Base-by-base conservation (phyloP, 2,329 filamentous ascomycete genomes). In the Grosmannia huntii region DNA sequence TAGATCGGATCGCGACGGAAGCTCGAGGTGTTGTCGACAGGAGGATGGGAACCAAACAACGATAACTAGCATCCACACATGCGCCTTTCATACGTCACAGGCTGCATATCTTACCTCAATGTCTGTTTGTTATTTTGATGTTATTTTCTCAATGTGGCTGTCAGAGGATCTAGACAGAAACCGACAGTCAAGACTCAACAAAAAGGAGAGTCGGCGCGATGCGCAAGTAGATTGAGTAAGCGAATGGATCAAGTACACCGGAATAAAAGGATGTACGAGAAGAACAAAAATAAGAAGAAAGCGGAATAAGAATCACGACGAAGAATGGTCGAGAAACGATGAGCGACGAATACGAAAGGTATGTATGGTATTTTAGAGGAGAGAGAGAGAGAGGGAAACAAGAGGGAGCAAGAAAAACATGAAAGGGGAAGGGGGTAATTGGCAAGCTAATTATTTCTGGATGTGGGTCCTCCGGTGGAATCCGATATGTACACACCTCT, bases 331-430 rank as follows among this genome's bases (percentile, higher is more conserved):
- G 61, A 57, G 50, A 58, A 62, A 56, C 53, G 60, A 63, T 63
- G 61, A 60, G 61, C 61, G 52, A 63, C 57, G 57, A 61, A 61
- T 49, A 59, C 58, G 36, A 23, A 52, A 57, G 53, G n/a, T 41
- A 46, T 16, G 53, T 50, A 28, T 48, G 55, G 49, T 51, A 55
- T 53, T 10, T 16, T 31, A 57, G 36, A 56, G 44, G 23, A 46
- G 28, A 50, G 44, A 49, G 44, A 49, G 25, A 56, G 55, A 57
- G 38, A 25, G 46, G 48, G 50, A 33, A 46, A 51, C 56, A 54
- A 60, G 53, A 57, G 38, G 27, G 28, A 56, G 36, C 16, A 52
- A 28, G 53, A 55, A 46, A 59, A 49, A 58, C 56, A 52, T 21
- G 58, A 56, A 59, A 59, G 53, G 54, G 59, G 57, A 57, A 56